These are phyloP conservation scores for Mortierella antarctica DNA, from an alignment of 192 early-diverging fungal genomes.

Conservation along the genomic window DNA sequence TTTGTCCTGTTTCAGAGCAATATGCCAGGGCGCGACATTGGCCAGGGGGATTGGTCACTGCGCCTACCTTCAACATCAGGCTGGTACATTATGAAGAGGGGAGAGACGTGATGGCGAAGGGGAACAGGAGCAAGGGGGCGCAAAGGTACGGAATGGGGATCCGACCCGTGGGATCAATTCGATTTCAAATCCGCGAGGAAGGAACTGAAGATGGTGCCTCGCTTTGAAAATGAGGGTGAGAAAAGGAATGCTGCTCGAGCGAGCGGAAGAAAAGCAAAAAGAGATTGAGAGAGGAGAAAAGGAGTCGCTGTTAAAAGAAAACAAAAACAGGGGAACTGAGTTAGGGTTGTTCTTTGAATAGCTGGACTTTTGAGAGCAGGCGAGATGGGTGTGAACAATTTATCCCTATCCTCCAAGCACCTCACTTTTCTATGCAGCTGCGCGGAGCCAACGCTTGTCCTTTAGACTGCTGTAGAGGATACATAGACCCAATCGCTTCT, in stretches of 20 bases:
- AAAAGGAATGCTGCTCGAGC: not conserved
- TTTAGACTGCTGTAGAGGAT: too few relatives aligned
- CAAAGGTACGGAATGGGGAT: not conserved
- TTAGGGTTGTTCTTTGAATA: too few relatives aligned
- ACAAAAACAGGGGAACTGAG: not conserved
- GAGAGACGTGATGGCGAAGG: not conserved
- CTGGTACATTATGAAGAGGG: slow-evolving; percentile 1
- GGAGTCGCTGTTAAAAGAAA: not conserved
- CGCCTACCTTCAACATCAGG: slow-evolving; percentile 5
- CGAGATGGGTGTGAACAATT: too few relatives aligned
- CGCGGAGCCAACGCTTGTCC: too few relatives aligned
- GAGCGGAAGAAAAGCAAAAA: not conserved
- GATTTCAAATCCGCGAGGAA: not conserved
- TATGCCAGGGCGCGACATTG: too few relatives aligned
- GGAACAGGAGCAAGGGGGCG: not conserved
- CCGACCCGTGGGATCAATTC: not conserved
- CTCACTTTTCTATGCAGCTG: too few relatives aligned
- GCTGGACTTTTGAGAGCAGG: too few relatives aligned
- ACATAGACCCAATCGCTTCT: too few relatives aligned
- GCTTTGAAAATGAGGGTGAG: not conserved
- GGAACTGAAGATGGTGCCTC: not conserved
- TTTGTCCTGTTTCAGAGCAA: too few relatives aligned
- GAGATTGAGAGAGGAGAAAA: not conserved
- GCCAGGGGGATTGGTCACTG: not conserved
- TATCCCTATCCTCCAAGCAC: too few relatives aligned